phyloP scores from a whole-genome alignment of 169 alveolate genomes.

The Perkinsus olseni region DNA sequence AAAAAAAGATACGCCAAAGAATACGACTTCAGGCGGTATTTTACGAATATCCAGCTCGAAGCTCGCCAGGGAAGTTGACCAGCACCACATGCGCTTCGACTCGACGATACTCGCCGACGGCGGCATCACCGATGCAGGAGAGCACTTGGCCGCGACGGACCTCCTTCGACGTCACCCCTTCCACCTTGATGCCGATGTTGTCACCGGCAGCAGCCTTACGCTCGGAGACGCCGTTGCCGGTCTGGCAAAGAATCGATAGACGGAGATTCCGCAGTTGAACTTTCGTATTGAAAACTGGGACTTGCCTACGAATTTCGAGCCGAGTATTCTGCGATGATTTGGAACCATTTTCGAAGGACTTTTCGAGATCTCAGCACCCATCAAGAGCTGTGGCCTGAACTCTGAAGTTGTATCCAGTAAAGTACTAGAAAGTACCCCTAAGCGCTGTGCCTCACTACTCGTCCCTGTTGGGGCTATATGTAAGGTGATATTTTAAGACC shows the following conservation, averaged over 20 bases:
- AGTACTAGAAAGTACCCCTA: no score
- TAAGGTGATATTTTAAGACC: no score
- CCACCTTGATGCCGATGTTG: neutral
- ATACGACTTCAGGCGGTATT: no score
- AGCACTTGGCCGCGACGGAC: neutral
- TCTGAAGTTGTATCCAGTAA: no score
- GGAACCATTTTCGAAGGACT: no score
- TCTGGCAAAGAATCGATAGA: neutral
- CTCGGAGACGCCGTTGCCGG: neutral
- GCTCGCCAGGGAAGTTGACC: neutral
- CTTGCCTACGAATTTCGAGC: no score
- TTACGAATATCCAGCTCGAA: neutral
- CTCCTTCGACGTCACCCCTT: neutral
- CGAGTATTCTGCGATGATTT: no score
- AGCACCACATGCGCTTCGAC: neutral
- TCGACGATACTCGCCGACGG: neutral
- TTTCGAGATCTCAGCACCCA: no score
- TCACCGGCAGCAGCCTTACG: neutral
- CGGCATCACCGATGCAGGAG: neutral
- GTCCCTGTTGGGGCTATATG: no score
- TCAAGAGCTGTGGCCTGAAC: no score
- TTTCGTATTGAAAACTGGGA: neutral
- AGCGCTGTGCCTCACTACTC: no score
- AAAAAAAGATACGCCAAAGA: neutral
- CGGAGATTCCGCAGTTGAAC: no score